Percentiles rank a stretch among this genome's conserved stretches.
These are phyloP conservation scores for Chrysoporthe puriensis DNA, from an alignment of 2,329 filamentous ascomycete genomes.

Conservation along the genomic window DNA sequence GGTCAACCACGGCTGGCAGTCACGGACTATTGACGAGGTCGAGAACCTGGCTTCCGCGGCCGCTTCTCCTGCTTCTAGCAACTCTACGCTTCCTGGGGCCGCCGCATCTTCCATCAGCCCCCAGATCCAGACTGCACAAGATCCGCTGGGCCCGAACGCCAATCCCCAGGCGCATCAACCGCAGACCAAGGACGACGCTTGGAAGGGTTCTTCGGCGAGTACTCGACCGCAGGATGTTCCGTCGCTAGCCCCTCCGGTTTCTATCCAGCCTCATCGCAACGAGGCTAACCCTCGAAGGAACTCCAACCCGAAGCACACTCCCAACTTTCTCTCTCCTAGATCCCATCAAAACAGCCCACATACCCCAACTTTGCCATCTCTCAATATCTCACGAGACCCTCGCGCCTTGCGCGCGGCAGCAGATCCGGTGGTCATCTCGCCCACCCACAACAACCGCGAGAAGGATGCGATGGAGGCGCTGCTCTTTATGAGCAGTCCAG, in stretches of 20 bases:
- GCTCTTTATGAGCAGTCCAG: conserved; percentile 80
- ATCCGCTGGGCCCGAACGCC: conserved; percentile 37
- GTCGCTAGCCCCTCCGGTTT: conserved; percentile 56
- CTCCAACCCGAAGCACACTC: conserved; percentile 53
- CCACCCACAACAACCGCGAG: conserved; percentile 71
- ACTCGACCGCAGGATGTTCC: conserved; percentile 27
- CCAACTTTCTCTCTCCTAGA: conserved; percentile 51
- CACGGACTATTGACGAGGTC: conserved; percentile 75
- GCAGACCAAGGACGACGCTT: conserved; percentile 1
- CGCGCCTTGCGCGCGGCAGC: conserved; percentile 42
- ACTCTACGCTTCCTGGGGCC: conserved; percentile 57
- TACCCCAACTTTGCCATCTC: conserved; percentile 45
- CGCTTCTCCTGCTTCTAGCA: conserved; percentile 64
- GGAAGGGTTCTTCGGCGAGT: conserved; percentile 40
- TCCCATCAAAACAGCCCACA: conserved; percentile 46
- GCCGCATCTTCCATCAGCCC: conserved; percentile 60
- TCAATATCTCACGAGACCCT: conserved; percentile 43
- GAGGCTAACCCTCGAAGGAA: conserved; percentile 52
- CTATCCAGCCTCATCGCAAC: conserved; percentile 54
- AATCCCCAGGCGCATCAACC: conserved; percentile 30
- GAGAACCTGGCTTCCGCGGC: conserved; percentile 73
- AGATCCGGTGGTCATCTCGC: conserved; percentile 66
- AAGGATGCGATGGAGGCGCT: conserved; percentile 82
- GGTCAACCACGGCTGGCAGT: conserved; percentile 87
- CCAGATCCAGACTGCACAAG: conserved; percentile 38